phyloP scores from a whole-genome alignment of 805 yeast species.

The Candida succiphila region DNA sequence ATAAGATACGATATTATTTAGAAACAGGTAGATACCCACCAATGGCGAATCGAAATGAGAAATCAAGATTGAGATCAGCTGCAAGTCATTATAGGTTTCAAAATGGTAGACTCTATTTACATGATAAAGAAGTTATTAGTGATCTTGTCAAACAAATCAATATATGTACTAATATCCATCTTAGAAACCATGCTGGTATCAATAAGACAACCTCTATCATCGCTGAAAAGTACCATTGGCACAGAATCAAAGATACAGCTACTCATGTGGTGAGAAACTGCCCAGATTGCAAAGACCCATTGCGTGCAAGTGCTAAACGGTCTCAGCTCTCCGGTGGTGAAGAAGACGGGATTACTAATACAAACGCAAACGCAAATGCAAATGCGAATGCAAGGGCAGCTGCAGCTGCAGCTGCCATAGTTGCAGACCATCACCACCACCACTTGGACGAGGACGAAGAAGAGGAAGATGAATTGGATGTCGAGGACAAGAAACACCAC shows the following conservation, averaged over 20 bases:
- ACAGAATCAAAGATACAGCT: conserved; percentile 81
- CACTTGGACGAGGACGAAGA: no score
- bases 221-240: conserved; percentile 83
- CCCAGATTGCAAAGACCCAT: conserved; percentile 53
- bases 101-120: conserved; percentile 65
- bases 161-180: conserved; percentile 64
- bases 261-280: conserved; percentile 71
- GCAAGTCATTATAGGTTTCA: conserved; percentile 68
- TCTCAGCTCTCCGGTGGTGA: conserved; percentile 6
- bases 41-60: conserved; percentile 71
- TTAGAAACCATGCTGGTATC: conserved; percentile 68
- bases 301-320: conserved; percentile 8
- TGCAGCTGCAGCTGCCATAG: not conserved
- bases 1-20: conserved; percentile 65
- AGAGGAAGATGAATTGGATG: no score
- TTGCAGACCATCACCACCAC: conserved; percentile 5
- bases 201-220: conserved; percentile 76
- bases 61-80: conserved; percentile 73
- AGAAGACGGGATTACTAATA: not conserved
- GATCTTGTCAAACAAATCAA: conserved; percentile 67
- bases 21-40: conserved; percentile 85
- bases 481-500: no score
- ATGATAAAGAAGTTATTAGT: conserved; percentile 75
- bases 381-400: not conserved
- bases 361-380: conserved; percentile 1